Conservation (phyloP, 352 stramenopile species). For the Blastocystis sp. region DNA sequence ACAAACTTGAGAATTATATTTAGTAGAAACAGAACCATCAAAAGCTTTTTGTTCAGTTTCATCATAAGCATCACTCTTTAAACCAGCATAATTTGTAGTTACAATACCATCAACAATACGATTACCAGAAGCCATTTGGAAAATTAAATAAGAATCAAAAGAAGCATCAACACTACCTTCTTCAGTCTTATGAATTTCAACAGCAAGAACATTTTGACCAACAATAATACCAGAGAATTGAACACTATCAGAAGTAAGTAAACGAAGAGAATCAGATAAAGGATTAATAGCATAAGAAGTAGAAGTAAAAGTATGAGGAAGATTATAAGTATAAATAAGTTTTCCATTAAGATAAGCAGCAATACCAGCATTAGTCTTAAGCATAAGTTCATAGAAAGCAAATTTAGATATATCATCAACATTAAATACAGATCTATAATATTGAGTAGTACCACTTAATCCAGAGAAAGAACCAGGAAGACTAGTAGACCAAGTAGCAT, state of each 20-base stretch:
- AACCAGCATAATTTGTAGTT: no score
- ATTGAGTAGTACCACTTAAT: constrained; percentile 7
- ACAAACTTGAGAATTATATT: no score
- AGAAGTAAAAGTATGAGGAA: not conserved
- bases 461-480: constrained; percentile 1
- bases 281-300: no score
- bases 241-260: not conserved
- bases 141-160: no score
- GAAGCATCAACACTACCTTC: no score
- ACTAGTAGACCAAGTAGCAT: not conserved
- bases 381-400: no score
- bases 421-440: constrained; percentile 6
- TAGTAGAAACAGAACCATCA: no score
- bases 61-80: no score
- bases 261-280: not conserved
- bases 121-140: no score
- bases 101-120: no score
- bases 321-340: constrained; percentile 10
- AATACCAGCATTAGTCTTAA: no score
- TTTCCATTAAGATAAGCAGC: constrained; percentile 26
- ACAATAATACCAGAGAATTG: not conserved
- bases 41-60: no score
- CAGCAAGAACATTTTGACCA: constrained; percentile 24
- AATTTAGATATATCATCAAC: constrained; percentile 14
- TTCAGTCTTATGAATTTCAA: constrained; percentile 34